phyloP scores from a whole-genome alignment of 257 asterid species.

The Gynochthodes officinalis region DNA sequence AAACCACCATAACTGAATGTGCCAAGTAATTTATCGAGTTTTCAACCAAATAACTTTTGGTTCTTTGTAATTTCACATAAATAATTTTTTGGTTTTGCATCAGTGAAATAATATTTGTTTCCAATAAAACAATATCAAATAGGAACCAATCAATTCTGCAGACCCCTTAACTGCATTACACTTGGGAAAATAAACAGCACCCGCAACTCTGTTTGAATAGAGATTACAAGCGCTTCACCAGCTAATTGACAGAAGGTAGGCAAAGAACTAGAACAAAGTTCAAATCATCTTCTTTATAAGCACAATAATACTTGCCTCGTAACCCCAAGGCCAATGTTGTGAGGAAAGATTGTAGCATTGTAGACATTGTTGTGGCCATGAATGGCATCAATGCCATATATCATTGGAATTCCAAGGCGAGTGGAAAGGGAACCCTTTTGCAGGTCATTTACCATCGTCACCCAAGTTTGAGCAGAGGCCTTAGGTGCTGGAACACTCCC shows the following conservation, averaged over 20 bases:
- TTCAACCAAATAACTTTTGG: too few relatives aligned
- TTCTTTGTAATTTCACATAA: background rate
- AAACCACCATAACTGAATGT: too few relatives aligned
- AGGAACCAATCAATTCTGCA: too few relatives aligned
- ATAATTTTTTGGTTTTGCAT: background rate
- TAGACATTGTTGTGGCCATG: conserved; percentile 44
- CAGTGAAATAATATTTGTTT: background rate
- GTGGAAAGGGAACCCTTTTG: conserved; percentile 37
- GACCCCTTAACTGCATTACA: too few relatives aligned
- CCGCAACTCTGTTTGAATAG: background rate
- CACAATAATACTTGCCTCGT: conserved; percentile 27
- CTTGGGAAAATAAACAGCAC: background rate
- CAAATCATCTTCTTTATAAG: background rate
- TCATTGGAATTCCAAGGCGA: conserved; percentile 39
- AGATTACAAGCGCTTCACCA: background rate
- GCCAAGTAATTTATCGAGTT: too few relatives aligned
- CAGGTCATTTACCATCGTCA: conserved; percentile 32
- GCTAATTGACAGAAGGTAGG: background rate
- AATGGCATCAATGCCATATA: conserved; percentile 44
- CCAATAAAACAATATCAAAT: too few relatives aligned
- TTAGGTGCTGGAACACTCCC: conserved; percentile 37
- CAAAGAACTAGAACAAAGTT: background rate
- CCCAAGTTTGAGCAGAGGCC: conserved; percentile 39
- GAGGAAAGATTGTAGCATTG: conserved; percentile 41
- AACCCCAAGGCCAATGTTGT: conserved; percentile 42